These are phyloP conservation scores for Termitomyces sp. DNA, from an alignment of 768 basidiomycete genomes.

Conservation along the genomic window DNA sequence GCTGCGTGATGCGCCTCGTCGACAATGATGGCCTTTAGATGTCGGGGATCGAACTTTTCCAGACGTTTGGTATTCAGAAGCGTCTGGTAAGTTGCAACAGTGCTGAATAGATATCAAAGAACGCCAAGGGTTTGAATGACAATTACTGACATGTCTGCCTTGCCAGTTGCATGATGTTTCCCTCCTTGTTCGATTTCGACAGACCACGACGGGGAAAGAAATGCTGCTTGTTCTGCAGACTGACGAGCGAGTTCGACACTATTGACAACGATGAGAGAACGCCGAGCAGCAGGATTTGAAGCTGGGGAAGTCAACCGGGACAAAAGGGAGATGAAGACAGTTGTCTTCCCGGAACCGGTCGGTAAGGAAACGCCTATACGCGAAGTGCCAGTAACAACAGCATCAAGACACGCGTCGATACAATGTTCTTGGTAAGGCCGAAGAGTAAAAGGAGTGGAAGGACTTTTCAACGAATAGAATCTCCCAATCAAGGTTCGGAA, in stretches of 20 bases:
- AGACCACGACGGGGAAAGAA: conserved; percentile 63
- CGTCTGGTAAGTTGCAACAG: conserved; percentile 88
- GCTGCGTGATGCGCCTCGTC: conserved; percentile 97
- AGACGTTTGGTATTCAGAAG: conserved; percentile 58
- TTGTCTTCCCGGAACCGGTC: conserved; percentile 86
- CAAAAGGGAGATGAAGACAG: conserved; percentile 83
- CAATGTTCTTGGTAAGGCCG: conserved; percentile 90
- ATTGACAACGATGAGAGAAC: conserved; percentile 82
- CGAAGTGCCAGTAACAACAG: conserved; percentile 59
- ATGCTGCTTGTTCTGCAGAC: conserved; percentile 66
- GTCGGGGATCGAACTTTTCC: conserved; percentile 66
- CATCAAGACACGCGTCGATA: conserved; percentile 68
- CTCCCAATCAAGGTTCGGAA: conserved; percentile 4
- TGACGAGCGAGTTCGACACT: conserved; percentile 87
- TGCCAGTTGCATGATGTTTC: conserved; percentile 68
- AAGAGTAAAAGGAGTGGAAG: conserved; percentile 30
- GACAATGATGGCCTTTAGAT: conserved; percentile 72
- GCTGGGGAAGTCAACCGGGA: conserved; percentile 49
- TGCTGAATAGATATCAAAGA: conserved; percentile 36
- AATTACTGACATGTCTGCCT: conserved; percentile 73
- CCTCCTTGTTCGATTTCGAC: conserved; percentile 92
- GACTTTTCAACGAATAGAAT: conserved; percentile 5
- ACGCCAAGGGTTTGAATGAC: not conserved
- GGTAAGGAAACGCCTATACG: conserved; percentile 83
- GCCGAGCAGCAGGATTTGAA: conserved; percentile 37